Conservation (phyloP, 2,329 filamentous ascomycete genomes). For the Neonectria coccinea region DNA sequence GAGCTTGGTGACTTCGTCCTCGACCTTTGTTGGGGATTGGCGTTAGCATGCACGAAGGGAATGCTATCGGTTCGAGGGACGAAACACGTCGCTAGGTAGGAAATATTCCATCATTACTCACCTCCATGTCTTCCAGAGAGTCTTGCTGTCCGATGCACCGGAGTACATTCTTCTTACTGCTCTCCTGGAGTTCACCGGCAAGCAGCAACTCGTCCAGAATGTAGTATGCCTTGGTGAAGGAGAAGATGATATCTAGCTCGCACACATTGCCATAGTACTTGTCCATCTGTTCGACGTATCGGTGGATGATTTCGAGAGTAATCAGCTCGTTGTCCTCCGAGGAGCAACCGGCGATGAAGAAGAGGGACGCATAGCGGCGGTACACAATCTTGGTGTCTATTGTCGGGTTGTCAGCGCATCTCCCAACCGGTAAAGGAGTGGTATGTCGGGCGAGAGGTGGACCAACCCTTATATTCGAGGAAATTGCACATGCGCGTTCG, state of each 20-base stretch:
- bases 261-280: slow-evolving; percentile 99
- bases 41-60: slow-evolving; percentile 47
- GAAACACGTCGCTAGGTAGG: slow-evolving; percentile 34
- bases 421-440: slow-evolving; percentile 13
- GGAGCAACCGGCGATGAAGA: slow-evolving; percentile 98
- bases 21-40: slow-evolving; percentile 69
- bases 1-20: slow-evolving; percentile 91
- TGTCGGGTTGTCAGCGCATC: slow-evolving; percentile 21
- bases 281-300: slow-evolving; percentile 99
- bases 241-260: slow-evolving; percentile 99
- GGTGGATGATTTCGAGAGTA: slow-evolving; percentile 97
- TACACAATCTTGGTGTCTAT: slow-evolving; percentile 98
- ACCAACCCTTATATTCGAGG: slow-evolving; percentile 94
- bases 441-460: slow-evolving; percentile 1
- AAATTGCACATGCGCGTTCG: slow-evolving; percentile 99
- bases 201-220: slow-evolving; percentile 96
- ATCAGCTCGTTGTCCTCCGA: slow-evolving; percentile 99
- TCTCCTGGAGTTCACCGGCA: slow-evolving; percentile 97
- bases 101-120: slow-evolving; percentile 64
- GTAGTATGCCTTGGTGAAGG: slow-evolving; percentile 99
- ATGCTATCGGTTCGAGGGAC: slow-evolving; percentile 29
- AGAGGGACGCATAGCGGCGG: slow-evolving; percentile 96
- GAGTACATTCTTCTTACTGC: slow-evolving; percentile 98
- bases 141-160: slow-evolving; percentile 97
- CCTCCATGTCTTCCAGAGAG: slow-evolving; percentile 98